phyloP scores from a whole-genome alignment of 2,329 filamentous ascomycete genomes.

The Aspergillus hiratsukae region DNA sequence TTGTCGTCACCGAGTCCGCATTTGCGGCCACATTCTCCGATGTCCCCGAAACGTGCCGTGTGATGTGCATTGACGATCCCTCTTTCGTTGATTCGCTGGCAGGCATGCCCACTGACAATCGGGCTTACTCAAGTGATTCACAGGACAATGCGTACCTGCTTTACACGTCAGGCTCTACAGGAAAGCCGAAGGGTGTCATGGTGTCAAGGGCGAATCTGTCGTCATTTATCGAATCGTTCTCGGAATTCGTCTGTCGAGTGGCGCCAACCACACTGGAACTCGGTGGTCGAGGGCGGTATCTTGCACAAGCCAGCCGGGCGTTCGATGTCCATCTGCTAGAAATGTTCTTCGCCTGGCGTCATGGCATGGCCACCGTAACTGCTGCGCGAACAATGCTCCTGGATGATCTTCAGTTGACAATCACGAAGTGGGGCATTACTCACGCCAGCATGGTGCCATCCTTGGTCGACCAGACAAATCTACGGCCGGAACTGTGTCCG shows the following conservation, averaged over 20 bases:
- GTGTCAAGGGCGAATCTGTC: conserved; percentile 60
- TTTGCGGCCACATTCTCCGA: conserved; percentile 15
- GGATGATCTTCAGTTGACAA: conserved; percentile 21
- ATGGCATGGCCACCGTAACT: conserved; percentile 24
- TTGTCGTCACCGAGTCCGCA: conserved; percentile 25
- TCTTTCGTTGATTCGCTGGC: conserved; percentile 12
- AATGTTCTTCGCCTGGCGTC: conserved; percentile 29
- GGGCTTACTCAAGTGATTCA: conserved; percentile 11
- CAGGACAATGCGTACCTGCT: conserved; percentile 51
- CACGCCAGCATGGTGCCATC: conserved; percentile 30
- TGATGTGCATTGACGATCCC: conserved; percentile 20
- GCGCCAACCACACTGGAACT: conserved; percentile 22
- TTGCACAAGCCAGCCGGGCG: conserved; percentile 31
- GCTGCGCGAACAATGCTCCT: conserved; percentile 24
- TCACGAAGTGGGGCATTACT: conserved; percentile 25
- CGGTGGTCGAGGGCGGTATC: conserved; percentile 26
- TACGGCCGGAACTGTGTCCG: conserved; percentile 21
- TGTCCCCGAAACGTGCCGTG: conserved; percentile 16
- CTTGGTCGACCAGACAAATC: conserved; percentile 21
- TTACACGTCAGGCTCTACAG: conserved; percentile 91
- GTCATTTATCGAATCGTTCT: conserved; percentile 27
- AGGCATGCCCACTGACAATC: conserved; percentile 14
- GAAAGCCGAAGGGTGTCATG: conserved; percentile 95
- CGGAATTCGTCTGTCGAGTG: conserved; percentile 21
- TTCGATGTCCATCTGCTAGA: conserved; percentile 30